Conservation (phyloP, 805 yeast genomes). For the Saccharomycopsis guyanensis region DNA sequence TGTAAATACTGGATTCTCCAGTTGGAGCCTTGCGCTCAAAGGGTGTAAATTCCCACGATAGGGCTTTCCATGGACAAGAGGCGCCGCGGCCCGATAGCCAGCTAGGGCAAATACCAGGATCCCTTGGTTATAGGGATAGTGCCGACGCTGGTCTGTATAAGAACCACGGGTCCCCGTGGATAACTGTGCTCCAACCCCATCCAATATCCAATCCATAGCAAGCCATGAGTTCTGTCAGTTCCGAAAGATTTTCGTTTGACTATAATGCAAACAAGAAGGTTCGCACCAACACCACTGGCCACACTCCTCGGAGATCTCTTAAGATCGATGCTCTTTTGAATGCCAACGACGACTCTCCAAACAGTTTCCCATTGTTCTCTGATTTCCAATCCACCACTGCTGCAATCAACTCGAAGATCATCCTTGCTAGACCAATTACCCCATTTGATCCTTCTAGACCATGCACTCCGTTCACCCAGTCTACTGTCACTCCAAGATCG, state of each 20-base stretch:
- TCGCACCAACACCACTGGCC: background rate
- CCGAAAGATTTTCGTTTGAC: background rate
- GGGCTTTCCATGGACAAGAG: background rate
- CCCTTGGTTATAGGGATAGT: too few relatives aligned
- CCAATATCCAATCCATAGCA: too few relatives aligned
- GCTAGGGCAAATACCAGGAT: background rate
- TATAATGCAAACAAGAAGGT: background rate
- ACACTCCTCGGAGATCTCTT: conserved; percentile 17
- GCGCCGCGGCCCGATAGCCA: too few relatives aligned
- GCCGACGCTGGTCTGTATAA: too few relatives aligned
- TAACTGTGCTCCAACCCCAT: too few relatives aligned
- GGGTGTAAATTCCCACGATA: background rate
- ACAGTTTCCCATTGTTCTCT: conserved; percentile 16
- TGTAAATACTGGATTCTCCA: background rate
- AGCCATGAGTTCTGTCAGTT: too few relatives aligned
- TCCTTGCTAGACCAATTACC: conserved; percentile 16
- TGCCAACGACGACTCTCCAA: conserved; percentile 8
- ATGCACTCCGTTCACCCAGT: background rate
- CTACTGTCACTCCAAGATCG: conserved; percentile 11
- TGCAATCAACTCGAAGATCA: conserved; percentile 5
- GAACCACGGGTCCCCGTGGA: too few relatives aligned
- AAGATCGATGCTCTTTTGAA: conserved; percentile 18
- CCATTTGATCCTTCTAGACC: conserved; percentile 11
- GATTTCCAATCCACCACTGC: conserved; percentile 16
- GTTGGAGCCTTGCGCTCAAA: too few relatives aligned